Evolutionary conservation across 495 filamentous ascomycete genomes (phyloP).

Genomic region (Xeromyces bisporus): DNA sequence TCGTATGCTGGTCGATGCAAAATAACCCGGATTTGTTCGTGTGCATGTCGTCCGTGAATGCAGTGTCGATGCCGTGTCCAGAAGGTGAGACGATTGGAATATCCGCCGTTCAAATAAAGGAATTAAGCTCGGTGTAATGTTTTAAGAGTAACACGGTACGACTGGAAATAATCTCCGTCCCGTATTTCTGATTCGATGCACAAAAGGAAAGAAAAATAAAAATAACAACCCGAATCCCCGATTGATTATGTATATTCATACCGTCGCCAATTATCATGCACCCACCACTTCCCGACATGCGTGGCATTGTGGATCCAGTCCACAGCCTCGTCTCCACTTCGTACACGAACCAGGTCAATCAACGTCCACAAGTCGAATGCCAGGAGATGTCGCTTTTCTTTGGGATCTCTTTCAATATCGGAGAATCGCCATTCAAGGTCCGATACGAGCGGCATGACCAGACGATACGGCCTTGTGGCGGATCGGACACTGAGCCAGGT

Average conservation of each 20-base stretch:
- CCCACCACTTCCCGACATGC: slow-evolving; percentile 20
- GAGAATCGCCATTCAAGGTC: slow-evolving; percentile 23
- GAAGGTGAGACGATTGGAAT: too few relatives aligned
- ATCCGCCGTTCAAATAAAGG: too few relatives aligned
- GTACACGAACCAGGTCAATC: slow-evolving; percentile 9
- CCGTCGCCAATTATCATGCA: slow-evolving; percentile 18
- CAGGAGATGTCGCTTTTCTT: slow-evolving; percentile 14
- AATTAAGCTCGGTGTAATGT: too few relatives aligned
- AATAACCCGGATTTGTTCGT: too few relatives aligned
- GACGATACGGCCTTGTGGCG: slow-evolving; percentile 14
- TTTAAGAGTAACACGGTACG: too few relatives aligned
- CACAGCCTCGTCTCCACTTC: slow-evolving; percentile 16
- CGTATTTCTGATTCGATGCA: too few relatives aligned
- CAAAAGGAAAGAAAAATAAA: too few relatives aligned
- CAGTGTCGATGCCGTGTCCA: too few relatives aligned
- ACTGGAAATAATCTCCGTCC: too few relatives aligned
- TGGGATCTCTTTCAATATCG: slow-evolving; percentile 18
- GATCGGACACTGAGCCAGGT: slow-evolving; percentile 18
- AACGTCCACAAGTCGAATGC: slow-evolving; percentile 11
- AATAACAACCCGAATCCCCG: too few relatives aligned
- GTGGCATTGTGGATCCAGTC: slow-evolving; percentile 24
- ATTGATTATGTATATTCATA: slow-evolving; percentile 20
- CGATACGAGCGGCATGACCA: slow-evolving; percentile 22
- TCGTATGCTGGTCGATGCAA: too few relatives aligned
- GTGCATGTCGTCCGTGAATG: too few relatives aligned